Evolutionary conservation across 106 monocot species (phyloP).

Genomic region (Dioscorea alata): DNA sequence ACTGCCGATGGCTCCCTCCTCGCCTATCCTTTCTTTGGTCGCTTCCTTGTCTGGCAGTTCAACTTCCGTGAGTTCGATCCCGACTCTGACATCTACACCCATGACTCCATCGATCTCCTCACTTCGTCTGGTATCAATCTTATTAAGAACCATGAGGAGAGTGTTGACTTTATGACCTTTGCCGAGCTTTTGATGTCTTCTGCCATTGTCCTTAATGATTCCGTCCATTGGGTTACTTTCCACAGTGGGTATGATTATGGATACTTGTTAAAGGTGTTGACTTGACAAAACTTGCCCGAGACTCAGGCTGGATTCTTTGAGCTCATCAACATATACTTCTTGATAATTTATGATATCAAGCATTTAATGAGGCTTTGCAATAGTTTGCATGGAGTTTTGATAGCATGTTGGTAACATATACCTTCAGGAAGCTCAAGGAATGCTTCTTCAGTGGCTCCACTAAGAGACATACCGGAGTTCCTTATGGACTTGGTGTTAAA

Average conservation of each 20-base stretch:
- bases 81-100: background rate
- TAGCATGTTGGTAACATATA: background rate
- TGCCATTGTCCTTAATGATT: slow-evolving; percentile 3
- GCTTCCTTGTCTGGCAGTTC: background rate
- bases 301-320: background rate
- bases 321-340: background rate
- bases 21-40: background rate
- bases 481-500: background rate
- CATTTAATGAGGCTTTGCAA: background rate
- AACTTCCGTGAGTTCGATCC: slow-evolving; percentile 11
- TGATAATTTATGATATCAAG: background rate
- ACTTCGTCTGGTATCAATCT: background rate
- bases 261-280: background rate
- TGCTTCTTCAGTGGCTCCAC: background rate
- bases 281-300: background rate
- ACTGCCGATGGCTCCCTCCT: background rate
- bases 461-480: background rate
- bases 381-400: background rate
- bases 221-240: background rate
- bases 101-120: background rate
- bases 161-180: background rate
- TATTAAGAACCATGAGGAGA: no score
- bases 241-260: slow-evolving; percentile 1
- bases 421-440: background rate
- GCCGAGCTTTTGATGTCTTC: slow-evolving; percentile 3